Conservation (phyloP, 2,329 filamentous ascomycete genomes). For the Ophiosphaerella herpotricha region DNA sequence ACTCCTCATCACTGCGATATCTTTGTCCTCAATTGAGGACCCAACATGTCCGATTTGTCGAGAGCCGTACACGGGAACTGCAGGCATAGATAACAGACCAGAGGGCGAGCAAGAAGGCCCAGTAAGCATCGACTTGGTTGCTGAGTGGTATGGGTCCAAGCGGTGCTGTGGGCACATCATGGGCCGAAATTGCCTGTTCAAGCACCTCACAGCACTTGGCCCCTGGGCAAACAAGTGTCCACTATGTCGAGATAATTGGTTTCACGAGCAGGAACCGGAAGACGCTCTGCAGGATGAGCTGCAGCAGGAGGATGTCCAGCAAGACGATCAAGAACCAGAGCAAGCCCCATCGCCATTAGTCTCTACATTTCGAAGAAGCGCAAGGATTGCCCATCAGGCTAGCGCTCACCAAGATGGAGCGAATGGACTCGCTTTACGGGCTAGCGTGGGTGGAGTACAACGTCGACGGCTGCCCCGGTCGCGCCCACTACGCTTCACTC, state of each 20-base stretch:
- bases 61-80: constrained; percentile 1
- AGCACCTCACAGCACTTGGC: constrained; percentile 3
- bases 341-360: not conserved
- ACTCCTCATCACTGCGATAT: not conserved
- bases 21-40: not conserved
- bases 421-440: not conserved
- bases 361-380: not conserved
- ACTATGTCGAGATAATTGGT: constrained; percentile 10
- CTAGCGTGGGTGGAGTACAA: not conserved
- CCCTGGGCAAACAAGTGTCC: constrained; percentile 13
- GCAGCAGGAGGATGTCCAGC: too few relatives aligned
- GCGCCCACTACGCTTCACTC: not conserved
- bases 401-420: too few relatives aligned
- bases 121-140: constrained; percentile 7
- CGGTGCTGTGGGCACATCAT: constrained; percentile 10
- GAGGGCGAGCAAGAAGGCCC: constrained; percentile 2
- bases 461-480: not conserved
- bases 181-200: constrained; percentile 6
- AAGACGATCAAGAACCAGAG: not conserved
- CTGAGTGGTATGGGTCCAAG: constrained; percentile 1
- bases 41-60: constrained; percentile 6
- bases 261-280: not conserved
- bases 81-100: not conserved
- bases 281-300: not conserved
- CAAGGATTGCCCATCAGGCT: not conserved